Base-by-base conservation (phyloP, 2,329 filamentous ascomycete species). In the Byssochlamys sp. region DNA sequence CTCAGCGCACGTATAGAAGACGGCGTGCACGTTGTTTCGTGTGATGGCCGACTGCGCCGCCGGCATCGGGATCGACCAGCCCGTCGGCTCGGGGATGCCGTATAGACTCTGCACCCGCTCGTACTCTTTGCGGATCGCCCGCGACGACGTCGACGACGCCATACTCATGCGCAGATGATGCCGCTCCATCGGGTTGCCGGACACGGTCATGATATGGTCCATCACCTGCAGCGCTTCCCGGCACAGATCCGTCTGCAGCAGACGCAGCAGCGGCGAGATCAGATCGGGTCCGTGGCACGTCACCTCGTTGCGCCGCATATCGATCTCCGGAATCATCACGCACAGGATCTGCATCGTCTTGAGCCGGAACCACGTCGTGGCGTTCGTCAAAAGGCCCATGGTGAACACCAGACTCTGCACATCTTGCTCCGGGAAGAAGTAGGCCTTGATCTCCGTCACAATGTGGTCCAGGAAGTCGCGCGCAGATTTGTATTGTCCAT, bases 121-220 rank as follows among this genome's bases (percentile, higher is more conserved):
- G 65, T 96, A 97, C 73, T 97, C 91, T 70, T 96, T 97, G 53
- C 90, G 86, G 54, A 94, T 88, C 0, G 88, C 85, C 65, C 89
- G 88, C 0, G 91, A 94, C 2, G 91, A 90, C 1, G 89, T 86
- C 9, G 74, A 69, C 11, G 89, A 87, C 4, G 91, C 91, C 90
- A 99, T 96, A 73, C 92, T 97, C 95, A 99, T 99, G 45, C 94
- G 85, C 58, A 99, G 77, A 68, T 97, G 91, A 65, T 96, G 90
- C 65, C 89, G 90, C 72, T 97, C 94, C 81, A 96, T 90, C 1
- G 92, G 88, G 31, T 89, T 91, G 3, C 90, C 89, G 0, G 91
- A 91, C 78, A 97, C 92, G 28, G 89, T 90, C 83, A 96, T 95
- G 65, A 97, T 94, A 62, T 92, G 89, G 71, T 99, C 94, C 58